Evolutionary conservation across 768 basidiomycete genomes (phyloP), one percentile per base, ranked within the genome.

Genomic region (Favolaschia claudopus): DNA sequence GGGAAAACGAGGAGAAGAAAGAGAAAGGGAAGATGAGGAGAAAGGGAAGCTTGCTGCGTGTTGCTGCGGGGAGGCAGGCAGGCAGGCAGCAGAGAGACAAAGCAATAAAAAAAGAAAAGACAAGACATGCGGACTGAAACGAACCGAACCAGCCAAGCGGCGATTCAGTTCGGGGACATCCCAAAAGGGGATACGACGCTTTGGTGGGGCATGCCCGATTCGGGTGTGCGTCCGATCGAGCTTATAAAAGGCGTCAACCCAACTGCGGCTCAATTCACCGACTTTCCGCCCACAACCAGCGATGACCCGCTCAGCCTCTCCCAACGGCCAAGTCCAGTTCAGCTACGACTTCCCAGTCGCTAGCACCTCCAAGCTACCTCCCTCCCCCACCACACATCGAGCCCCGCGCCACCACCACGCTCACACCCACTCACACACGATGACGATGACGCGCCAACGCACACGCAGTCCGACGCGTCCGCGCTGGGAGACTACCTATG

Each of bases 301-400:
- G 5, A 62, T 52, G 56, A 54, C 56, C 8, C 62, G 56, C 47
- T 50, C 44, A 14, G 38, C 51, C 8, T 55, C 62, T 5, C 47
- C 61, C 25, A 56, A 37, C 53, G 60, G 60, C 55, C 7, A 38
- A 9, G 34, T 63, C 47, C 51, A 58, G 43, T 50, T 63, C 57
- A 44, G 53, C 57, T 63, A 63, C 62, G 62, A 63, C 57, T 63
- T 63, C 31, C 62, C 62, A 29, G 52, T 55, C 22, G 62, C 59
- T 1, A 12, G 20, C 43, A 44, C 56, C 24, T 44, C 40, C 17
- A 22, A 40, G 15, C 38, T 49, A 14, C 44, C 34, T n/a, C 31
- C 31, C 17, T 17, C 8, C 39, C 31, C 45, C 39, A 20, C 42
- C 36, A 12, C 54, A 24, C n/a, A 33, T 31, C 39, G 38, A 15